Base-by-base conservation (phyloP, 2,329 filamentous ascomycete species). In the Colletotrichum endophyticum region DNA sequence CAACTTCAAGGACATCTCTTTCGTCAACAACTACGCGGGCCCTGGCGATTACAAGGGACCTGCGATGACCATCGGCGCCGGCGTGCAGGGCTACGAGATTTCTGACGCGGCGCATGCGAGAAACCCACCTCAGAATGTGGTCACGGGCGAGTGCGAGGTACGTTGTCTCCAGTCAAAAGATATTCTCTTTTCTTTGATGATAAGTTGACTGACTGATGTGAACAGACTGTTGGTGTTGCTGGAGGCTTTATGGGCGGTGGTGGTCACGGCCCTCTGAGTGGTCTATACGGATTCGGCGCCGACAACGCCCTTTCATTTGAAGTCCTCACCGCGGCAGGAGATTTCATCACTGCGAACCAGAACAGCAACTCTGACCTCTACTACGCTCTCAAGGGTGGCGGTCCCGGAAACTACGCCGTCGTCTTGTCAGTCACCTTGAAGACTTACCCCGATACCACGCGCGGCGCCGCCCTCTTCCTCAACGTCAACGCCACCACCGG, bases 171-270 rank as follows among this genome's bases (percentile, higher is more conserved):
- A 9, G n/a, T 49, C 8, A 15, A 6, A 32, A 4, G 2, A 7
- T 13, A 1, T 0, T 4, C 4, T 19, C 11, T 32, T 30, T 1
- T 19, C 0, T 28, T 59, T 6, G 22, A 28, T 7, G 1, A 12
- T 12, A 19, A 19, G 9, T 0, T 27, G 8, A 19, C 3, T 36
- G 12, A 16, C 30, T n/a, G 6, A 49, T 3, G 9, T 57, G 19
- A 61, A 84, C 8, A 84, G 13, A 87, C 89, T 1, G 91, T 93
- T 3, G 91, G 92, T 8, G 80, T 92, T 16, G 88, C 90, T 2
- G 92, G 92, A n/a, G 92, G 92, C 3, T 92, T 91, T 75, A 87
- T 87, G 2, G 90, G 92, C 81, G 91, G 91, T 6, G 92, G 90
- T 15, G 91, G 91, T 1, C 91, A 92, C 79, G 87, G 86, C 0